Evolutionary conservation across 371 early-diverging fungal genomes (phyloP).

Genomic region (Basidiobolus meristosporus): DNA sequence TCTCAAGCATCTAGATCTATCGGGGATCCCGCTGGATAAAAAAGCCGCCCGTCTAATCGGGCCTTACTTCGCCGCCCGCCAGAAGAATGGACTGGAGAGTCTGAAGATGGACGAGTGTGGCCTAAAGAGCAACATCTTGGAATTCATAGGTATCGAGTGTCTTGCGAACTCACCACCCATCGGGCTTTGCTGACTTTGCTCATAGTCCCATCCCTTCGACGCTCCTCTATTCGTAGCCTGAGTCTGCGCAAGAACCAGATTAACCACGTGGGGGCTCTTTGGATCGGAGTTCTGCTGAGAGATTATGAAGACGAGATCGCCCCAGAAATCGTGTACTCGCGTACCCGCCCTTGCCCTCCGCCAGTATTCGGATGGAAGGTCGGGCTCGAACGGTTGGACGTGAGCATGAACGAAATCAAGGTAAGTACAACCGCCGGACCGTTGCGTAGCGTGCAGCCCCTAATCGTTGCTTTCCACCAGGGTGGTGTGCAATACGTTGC

Average conservation of each 20-base stretch:
- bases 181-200: not conserved
- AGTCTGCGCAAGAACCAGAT: conserved; percentile 31
- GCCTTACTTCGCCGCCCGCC: too few relatives aligned
- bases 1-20: not conserved
- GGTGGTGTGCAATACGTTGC: too few relatives aligned
- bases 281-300: conserved; percentile 40
- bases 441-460: too few relatives aligned
- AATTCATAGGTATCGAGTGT: conserved; percentile 16
- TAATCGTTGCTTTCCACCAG: too few relatives aligned
- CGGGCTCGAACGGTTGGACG: too few relatives aligned
- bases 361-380: too few relatives aligned
- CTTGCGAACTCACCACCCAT: not conserved
- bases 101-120: conserved; percentile 33
- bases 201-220: conserved; percentile 19
- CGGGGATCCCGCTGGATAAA: not conserved
- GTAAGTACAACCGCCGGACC: too few relatives aligned
- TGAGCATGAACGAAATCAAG: too few relatives aligned
- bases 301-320: conserved; percentile 24
- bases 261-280: conserved; percentile 21
- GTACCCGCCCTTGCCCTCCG: too few relatives aligned
- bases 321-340: not conserved
- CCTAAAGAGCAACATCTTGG: conserved; percentile 22
- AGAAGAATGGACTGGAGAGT: conserved; percentile 17
- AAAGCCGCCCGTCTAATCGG: too few relatives aligned
- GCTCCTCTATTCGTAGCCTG: conserved; percentile 20